Percentiles rank a stretch among this genome's conserved stretches.
phyloP scores from a whole-genome alignment of 1,139 yeast genomes.

The Geotrichum australiense region DNA sequence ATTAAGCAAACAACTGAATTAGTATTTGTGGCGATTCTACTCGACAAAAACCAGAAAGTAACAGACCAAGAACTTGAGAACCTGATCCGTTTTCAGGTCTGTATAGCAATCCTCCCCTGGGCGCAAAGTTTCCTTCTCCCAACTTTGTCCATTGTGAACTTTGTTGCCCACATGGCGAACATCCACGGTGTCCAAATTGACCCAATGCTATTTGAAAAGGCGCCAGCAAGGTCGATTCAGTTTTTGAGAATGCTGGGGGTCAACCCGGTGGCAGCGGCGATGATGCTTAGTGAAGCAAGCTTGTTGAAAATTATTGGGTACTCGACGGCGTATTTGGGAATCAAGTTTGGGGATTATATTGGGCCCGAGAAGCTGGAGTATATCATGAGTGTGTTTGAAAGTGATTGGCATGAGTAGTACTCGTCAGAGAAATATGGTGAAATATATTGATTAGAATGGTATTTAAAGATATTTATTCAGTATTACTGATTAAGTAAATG shows the following conservation, averaged over 20 bases:
- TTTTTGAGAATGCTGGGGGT: conserved; percentile 16
- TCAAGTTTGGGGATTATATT: conserved; percentile 14
- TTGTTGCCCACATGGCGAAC: conserved; percentile 7
- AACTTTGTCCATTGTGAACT: conserved; percentile 1
- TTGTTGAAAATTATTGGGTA: conserved; percentile 8
- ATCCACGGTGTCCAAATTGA: conserved; percentile 10
- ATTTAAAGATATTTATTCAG: too few relatives aligned
- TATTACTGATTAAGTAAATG: too few relatives aligned
- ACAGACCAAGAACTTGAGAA: conserved; percentile 5
- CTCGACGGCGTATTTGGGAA: conserved; percentile 14
- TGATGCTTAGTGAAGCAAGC: conserved; percentile 6
- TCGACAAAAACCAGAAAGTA: conserved; percentile 8
- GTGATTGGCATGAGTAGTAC: conserved; percentile 3
- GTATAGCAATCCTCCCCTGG: conserved; percentile 13
- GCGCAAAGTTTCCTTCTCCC: conserved; percentile 13
- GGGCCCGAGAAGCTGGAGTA: conserved; percentile 7
- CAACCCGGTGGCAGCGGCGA: conserved; percentile 15
- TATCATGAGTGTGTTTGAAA: neutral
- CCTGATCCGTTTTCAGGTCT: conserved; percentile 11
- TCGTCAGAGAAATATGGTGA: too few relatives aligned
- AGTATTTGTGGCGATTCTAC: conserved; percentile 9
- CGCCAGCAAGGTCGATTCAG: conserved; percentile 9
- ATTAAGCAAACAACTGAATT: conserved; percentile 13
- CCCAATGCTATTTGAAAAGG: conserved; percentile 5
- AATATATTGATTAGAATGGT: too few relatives aligned